phyloP scores from a whole-genome alignment of 148 eudicot species.

The Fagopyrum esculentum region DNA sequence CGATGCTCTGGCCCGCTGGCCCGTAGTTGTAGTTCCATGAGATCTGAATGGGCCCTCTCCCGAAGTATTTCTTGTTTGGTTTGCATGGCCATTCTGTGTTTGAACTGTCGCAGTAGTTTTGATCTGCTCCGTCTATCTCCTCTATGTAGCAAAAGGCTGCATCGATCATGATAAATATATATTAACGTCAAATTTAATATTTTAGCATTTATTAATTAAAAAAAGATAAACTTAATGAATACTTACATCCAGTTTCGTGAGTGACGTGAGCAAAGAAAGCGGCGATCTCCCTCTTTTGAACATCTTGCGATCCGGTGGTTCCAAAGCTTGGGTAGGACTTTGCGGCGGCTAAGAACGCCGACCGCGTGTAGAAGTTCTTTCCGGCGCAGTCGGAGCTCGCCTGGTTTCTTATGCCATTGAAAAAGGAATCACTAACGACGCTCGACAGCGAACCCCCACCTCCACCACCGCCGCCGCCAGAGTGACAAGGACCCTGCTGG shows the following conservation, averaged over 20 bases:
- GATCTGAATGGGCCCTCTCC: constrained; percentile 35
- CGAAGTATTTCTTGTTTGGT: constrained; percentile 27
- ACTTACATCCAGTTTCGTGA: constrained; percentile 30
- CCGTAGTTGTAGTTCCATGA: constrained; percentile 50
- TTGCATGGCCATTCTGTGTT: constrained; percentile 32
- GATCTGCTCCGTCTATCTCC: constrained; percentile 36
- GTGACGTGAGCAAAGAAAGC: constrained; percentile 29
- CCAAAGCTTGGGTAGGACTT: constrained; percentile 20
- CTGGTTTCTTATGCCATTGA: constrained; percentile 22
- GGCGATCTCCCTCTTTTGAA: constrained; percentile 22
- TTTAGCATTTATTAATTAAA: too few species aligned
- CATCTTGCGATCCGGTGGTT: constrained; percentile 20
- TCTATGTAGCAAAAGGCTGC: constrained; percentile 18
- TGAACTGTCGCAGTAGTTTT: constrained; percentile 33
- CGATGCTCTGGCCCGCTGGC: constrained; percentile 34
- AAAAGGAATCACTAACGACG: constrained; percentile 21
- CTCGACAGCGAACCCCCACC: not conserved
- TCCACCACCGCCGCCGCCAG: not conserved
- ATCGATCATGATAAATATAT: too few species aligned
- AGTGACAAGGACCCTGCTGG: constrained; percentile 12
- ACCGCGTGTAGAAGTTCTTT: constrained; percentile 21
- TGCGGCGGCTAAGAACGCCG: constrained; percentile 18
- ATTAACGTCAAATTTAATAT: too few species aligned
- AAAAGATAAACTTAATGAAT: too few species aligned
- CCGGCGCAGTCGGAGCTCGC: constrained; percentile 19